phyloP scores from a whole-genome alignment of 2,329 filamentous ascomycete species.

The Aureobasidium leucospermi region DNA sequence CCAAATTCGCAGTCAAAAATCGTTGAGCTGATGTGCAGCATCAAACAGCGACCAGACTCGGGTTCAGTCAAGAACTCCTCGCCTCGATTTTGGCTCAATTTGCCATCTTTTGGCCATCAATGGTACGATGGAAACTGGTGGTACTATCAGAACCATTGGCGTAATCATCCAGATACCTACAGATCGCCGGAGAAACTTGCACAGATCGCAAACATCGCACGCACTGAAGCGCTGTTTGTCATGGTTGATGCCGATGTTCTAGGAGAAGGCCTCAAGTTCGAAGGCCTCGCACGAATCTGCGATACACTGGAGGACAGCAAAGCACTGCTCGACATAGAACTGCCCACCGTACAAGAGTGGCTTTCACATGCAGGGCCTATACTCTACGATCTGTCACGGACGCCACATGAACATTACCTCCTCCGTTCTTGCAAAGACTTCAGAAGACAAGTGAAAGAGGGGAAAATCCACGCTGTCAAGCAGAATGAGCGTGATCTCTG shows the following conservation, averaged over 20 bases:
- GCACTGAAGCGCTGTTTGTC: neutral
- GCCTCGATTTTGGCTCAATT: neutral
- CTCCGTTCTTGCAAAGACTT: neutral
- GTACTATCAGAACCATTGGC: neutral
- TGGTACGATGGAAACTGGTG: neutral
- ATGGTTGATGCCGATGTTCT: neutral
- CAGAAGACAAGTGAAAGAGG: neutral
- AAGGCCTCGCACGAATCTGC: neutral
- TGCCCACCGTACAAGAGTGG: neutral
- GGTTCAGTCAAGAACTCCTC: neutral
- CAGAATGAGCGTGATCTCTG: too few relatives aligned
- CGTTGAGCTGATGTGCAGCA: neutral
- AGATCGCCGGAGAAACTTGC: neutral
- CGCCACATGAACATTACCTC: neutral
- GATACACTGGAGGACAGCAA: neutral
- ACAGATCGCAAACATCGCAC: neutral
- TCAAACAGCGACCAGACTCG: neutral
- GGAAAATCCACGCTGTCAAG: neutral
- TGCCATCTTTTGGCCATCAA: neutral
- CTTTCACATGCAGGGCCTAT: neutral
- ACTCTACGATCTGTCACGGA: neutral
- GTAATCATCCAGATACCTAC: neutral
- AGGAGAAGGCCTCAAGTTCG: neutral
- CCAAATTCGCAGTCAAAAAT: neutral
- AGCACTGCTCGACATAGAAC: neutral